Evolutionary conservation across 2,329 filamentous ascomycete genomes (phyloP).

Genomic region (Alternaria sp.): DNA sequence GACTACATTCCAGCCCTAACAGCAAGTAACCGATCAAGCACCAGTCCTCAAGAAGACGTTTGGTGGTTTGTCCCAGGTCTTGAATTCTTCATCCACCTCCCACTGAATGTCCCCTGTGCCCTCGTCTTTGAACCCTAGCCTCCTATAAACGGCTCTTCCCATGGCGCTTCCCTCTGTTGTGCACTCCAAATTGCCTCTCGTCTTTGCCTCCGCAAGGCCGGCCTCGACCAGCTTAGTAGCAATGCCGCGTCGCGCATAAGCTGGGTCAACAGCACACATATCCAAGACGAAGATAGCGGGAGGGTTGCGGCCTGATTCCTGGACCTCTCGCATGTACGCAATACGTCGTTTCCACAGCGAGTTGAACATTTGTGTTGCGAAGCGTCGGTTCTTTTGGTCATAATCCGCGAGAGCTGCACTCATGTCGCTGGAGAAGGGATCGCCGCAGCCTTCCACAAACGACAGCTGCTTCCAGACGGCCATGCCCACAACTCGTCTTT

Average conservation of each 20-base stretch:
- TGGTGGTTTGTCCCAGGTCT: conserved; percentile 40
- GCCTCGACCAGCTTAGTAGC: conserved; percentile 47
- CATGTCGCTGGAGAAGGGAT: conserved; percentile 41
- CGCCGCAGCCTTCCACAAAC: conserved; percentile 59
- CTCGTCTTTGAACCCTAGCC: conserved; percentile 47
- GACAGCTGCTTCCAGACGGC: conserved; percentile 66
- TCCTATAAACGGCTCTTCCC: conserved; percentile 46
- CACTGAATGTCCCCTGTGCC: conserved; percentile 42
- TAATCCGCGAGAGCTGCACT: conserved; percentile 43
- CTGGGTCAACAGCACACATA: conserved; percentile 60
- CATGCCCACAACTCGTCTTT: conserved; percentile 58
- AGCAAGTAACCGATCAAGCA: conserved; percentile 11
- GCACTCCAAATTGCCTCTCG: conserved; percentile 45
- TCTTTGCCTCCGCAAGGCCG: conserved; percentile 48
- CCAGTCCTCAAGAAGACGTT: conserved; percentile 51
- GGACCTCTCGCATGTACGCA: conserved; percentile 36
- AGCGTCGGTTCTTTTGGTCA: conserved; percentile 58
- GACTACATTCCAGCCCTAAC: not conserved
- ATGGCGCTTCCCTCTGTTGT: conserved; percentile 50
- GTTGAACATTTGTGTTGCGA: conserved; percentile 55
- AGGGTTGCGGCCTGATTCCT: conserved; percentile 37
- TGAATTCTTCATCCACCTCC: conserved; percentile 48
- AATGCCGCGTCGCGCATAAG: conserved; percentile 59
- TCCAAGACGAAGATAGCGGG: conserved; percentile 61
- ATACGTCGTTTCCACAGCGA: conserved; percentile 58